Conservation (phyloP, 2,329 filamentous ascomycete species). For the Pseudogymnoascus sp. region DNA sequence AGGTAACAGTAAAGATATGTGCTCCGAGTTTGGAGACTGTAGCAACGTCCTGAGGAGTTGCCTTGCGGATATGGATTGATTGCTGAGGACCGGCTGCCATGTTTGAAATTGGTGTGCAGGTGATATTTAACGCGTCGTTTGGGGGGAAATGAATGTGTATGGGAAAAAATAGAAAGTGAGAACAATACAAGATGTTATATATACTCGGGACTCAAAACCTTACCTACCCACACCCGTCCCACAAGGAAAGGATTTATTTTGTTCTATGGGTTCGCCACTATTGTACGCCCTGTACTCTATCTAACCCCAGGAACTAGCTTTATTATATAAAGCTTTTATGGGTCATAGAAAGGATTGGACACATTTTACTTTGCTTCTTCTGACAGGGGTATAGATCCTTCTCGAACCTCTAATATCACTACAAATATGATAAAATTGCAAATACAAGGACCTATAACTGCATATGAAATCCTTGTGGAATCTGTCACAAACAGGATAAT, state of each 20-base stretch:
- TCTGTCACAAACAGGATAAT: background rate
- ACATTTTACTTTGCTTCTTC: background rate
- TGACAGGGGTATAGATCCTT: background rate
- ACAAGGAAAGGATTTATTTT: background rate
- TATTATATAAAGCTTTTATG: background rate
- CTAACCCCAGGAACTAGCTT: background rate
- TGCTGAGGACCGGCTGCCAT: background rate
- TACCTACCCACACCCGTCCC: background rate
- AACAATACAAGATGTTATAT: background rate
- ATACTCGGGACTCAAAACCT: background rate
- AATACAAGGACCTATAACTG: background rate
- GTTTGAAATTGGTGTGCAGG: background rate
- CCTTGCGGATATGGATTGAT: constrained; percentile 25
- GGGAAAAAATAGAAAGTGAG: background rate
- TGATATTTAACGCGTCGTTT: too few species aligned
- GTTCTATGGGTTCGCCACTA: background rate
- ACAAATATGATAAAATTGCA: background rate
- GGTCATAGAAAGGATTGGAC: background rate
- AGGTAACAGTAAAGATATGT: constrained; percentile 35
- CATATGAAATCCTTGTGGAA: background rate
- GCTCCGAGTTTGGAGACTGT: constrained; percentile 33
- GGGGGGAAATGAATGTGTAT: background rate
- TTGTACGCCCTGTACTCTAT: background rate
- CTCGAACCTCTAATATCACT: background rate
- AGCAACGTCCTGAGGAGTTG: constrained; percentile 25